Base-by-base conservation (phyloP, 148 eudicot species). In the Polygonum aviculare region DNA sequence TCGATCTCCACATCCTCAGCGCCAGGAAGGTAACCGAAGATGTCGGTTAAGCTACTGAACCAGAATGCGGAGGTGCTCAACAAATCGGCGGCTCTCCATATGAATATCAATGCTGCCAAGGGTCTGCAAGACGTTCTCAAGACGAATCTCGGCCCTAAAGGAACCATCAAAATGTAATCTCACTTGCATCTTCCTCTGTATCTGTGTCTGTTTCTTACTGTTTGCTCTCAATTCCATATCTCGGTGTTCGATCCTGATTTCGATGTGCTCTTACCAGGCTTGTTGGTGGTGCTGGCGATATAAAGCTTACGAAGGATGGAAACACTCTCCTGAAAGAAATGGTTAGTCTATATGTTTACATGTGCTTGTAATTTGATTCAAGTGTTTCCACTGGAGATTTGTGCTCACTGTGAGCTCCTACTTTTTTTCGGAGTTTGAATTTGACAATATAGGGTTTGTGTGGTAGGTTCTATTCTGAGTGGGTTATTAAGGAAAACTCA, bases 1-100 rank as follows among this genome's bases (percentile, higher is more conserved):
- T 39, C 48, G 26, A 7, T 50, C 65, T 21, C 72, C n/a, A 49
- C 41, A 22, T 21, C 63, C n/a, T 31, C 63, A 18, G 57, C 40
- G 72, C 60, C 38, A 52, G 69, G 63, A 72, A 19, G 72, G 22
- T 10, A 38, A 70, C 67, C 78, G 69, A 81, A 83, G 76, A 95
- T 95, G 98, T 90, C 98, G 50, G 39, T 94, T 1, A 79, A 87
- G 82, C 81, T 88, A 1, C 75, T 95, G 78, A 95, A 95, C 79
- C 98, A 95, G 51, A 95, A 95, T 76, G 98, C 97, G 9, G 98
- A 95, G 62, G 98, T 95, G 38, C 90, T 95, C 19, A 95, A 95
- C 96, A 95, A 95, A 80, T 90, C 96, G 0, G 94, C 92, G 67
- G 98, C 96, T 31, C 97, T 95, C 74, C 96, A 90, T 75, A 95